Evolutionary conservation across 1,284 basidiomycete species (phyloP), one percentile per base, ranked within the genome.

Genomic region (Peniophora sp.): DNA sequence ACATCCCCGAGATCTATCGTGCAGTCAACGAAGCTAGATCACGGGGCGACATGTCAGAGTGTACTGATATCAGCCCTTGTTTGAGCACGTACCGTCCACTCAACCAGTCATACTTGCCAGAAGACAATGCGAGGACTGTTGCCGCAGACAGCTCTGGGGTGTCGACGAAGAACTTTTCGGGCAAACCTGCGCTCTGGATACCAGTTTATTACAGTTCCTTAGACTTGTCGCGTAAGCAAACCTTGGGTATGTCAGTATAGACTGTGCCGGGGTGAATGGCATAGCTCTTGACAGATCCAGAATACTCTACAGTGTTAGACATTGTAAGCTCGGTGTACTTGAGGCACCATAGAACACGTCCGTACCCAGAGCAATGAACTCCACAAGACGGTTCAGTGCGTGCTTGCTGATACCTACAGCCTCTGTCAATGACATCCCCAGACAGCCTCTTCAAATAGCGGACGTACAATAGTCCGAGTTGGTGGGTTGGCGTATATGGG

Each of bases 1-100:
- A 56, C 39, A 25, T 54, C 55, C 16, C 43, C 50, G 14, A 56
- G 41, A 38, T 56, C 53, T 53, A 53, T 52, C 14, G 24, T 43
- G 20, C 48, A 24, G 8, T 39, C 27, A 8, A 54, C 39, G 23
- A 41, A 16, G 38, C 38, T 32, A 32, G 10, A 8, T 20, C 16
- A 16, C 16, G 16, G 38, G 38, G n/a, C 19, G 38, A 17, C 16
- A 41, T 8, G 16, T n/a, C n/a, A 41, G 38, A 32, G 27, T 12
- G 12, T 32, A 12, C 27, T 32, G 5, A 5, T 6, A 5, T 32
- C 5, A 12, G 27, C 5, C 27, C 5, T 32, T 12, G 12, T 32
- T 32, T 16, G 39, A 17, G 39, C 16, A 22, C 39, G 16, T n/a
- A 41, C 39, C 39, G 39, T 41, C 39, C 39, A n/a, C 2, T 41